phyloP scores from a whole-genome alignment of 148 eudicot genomes.

The Hydrangea macrophylla region DNA sequence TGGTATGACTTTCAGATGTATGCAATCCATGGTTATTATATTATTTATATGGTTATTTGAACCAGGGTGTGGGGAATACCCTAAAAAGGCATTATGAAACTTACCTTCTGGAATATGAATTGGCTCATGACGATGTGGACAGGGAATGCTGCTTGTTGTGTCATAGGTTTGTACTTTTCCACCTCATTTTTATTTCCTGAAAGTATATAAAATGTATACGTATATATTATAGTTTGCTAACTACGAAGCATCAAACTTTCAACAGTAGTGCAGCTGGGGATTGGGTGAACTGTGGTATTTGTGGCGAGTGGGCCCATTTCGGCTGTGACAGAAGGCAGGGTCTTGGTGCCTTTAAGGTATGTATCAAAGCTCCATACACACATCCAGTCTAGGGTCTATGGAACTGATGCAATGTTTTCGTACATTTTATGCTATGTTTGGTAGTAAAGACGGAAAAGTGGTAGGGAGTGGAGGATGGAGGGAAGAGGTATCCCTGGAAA shows the following conservation, averaged over 20 bases:
- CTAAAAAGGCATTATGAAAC: slow-evolving; percentile 95
- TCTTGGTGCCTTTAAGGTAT: slow-evolving; percentile 95
- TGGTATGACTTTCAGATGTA: not conserved
- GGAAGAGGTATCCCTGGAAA: too few species aligned
- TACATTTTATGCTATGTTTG: too few species aligned
- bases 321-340: slow-evolving; percentile 97
- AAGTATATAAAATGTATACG: not conserved
- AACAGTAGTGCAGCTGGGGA: slow-evolving; percentile 97
- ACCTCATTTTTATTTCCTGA: not conserved
- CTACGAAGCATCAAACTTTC: slow-evolving; percentile 4
- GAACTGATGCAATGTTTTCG: slow-evolving; percentile 1
- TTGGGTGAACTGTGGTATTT: slow-evolving; percentile 95
- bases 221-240: too few species aligned
- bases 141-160: slow-evolving; percentile 98
- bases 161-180: slow-evolving; percentile 52
- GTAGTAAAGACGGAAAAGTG: too few species aligned
- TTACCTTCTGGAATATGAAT: slow-evolving; percentile 83
- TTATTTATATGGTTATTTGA: slow-evolving; percentile 7
- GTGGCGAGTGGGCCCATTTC: slow-evolving; percentile 99
- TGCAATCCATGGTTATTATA: not conserved
- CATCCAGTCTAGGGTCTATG: not conserved
- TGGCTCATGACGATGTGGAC: slow-evolving; percentile 97
- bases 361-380: too few species aligned
- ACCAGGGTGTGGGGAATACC: slow-evolving; percentile 95
- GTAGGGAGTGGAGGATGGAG: too few species aligned